Evolutionary conservation across 179 eudicot species (phyloP).

Genomic region (Spinacia oleracea): DNA sequence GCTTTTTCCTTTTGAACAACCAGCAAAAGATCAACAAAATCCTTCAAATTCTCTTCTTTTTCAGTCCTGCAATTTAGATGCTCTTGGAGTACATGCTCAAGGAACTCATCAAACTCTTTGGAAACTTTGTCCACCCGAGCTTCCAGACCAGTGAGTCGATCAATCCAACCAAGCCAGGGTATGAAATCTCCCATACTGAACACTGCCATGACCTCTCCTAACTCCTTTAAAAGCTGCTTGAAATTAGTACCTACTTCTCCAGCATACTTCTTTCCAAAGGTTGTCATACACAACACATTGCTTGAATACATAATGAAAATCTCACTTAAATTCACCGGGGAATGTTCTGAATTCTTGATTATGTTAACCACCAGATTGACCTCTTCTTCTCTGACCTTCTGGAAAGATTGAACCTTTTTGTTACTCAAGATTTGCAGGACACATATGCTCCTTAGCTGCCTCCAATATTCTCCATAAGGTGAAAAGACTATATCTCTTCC

Average conservation of each 20-base stretch:
- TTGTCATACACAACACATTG: conserved; percentile 39
- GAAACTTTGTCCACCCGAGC: conserved; percentile 25
- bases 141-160: conserved; percentile 33
- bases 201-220: conserved; percentile 33
- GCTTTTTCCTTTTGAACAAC: conserved; percentile 33
- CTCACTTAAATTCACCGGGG: conserved; percentile 25
- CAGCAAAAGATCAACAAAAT: conserved; percentile 41
- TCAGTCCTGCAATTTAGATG: conserved; percentile 10
- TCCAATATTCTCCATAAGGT: conserved; percentile 39
- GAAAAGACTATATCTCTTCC: conserved; percentile 26
- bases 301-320: conserved; percentile 8
- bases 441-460: conserved; percentile 26
- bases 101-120: conserved; percentile 34
- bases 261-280: conserved; percentile 47
- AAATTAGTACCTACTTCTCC: conserved; percentile 29
- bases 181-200: conserved; percentile 41
- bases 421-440: conserved; percentile 23
- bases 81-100: conserved; percentile 32
- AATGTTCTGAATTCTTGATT: neutral
- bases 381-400: conserved; percentile 27
- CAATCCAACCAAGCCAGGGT: conserved; percentile 50
- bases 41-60: conserved; percentile 18
- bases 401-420: conserved; percentile 24
- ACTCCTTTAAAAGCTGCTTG: conserved; percentile 25
- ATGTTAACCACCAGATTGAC: neutral